A percentile compares a stretch with the other conserved stretches of the same genome.
Evolutionary conservation across 805 yeast genomes (phyloP).

Genomic region (Pichia thaimueangensis): DNA sequence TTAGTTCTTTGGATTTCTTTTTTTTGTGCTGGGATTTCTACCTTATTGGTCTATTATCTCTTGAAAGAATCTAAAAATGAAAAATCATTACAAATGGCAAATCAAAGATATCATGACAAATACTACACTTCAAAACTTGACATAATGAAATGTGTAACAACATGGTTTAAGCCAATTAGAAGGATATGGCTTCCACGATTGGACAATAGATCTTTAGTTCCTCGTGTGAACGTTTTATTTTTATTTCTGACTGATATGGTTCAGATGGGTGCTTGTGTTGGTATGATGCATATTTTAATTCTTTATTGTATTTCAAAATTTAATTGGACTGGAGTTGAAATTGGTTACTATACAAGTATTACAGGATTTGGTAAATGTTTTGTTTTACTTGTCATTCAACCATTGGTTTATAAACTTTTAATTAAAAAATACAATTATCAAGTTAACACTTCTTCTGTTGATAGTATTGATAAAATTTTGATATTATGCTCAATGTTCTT

Average conservation of each 20-base stretch:
- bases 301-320: background rate
- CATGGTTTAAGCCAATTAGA: background rate
- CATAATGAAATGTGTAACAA: too few relatives aligned
- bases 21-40: background rate
- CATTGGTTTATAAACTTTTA: background rate
- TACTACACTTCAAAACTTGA: background rate
- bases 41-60: background rate
- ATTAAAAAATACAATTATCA: background rate
- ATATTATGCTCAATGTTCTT: background rate
- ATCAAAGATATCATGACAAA: background rate
- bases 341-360: background rate
- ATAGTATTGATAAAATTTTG: background rate
- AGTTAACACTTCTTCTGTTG: background rate
- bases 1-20: background rate
- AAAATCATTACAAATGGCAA: background rate
- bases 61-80: background rate
- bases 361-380: background rate
- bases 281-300: background rate
- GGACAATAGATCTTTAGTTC: background rate
- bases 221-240: background rate
- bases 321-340: background rate
- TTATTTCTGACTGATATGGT: background rate
- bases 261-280: background rate
- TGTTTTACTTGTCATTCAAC: background rate
- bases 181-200: background rate